phyloP scores from a whole-genome alignment of 371 early-diverging fungal species.

The Mucor lusitanicus region DNA sequence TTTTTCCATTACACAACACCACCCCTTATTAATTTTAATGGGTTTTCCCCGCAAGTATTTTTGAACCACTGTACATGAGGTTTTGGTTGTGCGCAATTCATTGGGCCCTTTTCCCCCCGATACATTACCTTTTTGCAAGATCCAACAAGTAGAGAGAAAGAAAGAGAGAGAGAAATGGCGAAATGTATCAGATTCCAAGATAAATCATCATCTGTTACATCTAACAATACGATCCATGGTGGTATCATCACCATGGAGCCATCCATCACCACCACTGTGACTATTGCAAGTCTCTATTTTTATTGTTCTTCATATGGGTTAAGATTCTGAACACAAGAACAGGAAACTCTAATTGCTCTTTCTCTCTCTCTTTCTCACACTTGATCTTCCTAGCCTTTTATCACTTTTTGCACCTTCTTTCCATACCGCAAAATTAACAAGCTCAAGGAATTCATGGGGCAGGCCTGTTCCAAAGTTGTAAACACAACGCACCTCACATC shows the following conservation, averaged over 20 bases:
- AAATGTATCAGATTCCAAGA: neutral
- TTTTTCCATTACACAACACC: neutral
- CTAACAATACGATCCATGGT: neutral
- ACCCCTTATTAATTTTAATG: neutral
- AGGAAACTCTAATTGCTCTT: neutral
- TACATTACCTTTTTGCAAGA: neutral
- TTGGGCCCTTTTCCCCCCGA: slow-evolving; percentile 3
- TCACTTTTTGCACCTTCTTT: neutral
- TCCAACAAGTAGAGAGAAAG: neutral
- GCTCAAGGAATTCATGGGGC: slow-evolving; percentile 5
- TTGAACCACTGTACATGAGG: neutral
- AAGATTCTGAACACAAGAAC: neutral
- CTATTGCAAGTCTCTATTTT: neutral
- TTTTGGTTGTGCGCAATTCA: neutral
- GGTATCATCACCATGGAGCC: neutral
- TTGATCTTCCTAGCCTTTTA: neutral
- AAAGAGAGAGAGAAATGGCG: neutral
- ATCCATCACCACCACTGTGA: neutral
- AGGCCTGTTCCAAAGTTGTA: slow-evolving; percentile 12
- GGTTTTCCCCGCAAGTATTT: neutral
- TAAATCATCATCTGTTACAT: neutral
- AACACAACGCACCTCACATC: neutral
- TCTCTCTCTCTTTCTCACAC: neutral
- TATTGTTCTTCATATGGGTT: neutral
- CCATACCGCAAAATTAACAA: neutral